Evolutionary conservation across 1,284 basidiomycete species (phyloP).

Genomic region (Ustilago lituana): DNA sequence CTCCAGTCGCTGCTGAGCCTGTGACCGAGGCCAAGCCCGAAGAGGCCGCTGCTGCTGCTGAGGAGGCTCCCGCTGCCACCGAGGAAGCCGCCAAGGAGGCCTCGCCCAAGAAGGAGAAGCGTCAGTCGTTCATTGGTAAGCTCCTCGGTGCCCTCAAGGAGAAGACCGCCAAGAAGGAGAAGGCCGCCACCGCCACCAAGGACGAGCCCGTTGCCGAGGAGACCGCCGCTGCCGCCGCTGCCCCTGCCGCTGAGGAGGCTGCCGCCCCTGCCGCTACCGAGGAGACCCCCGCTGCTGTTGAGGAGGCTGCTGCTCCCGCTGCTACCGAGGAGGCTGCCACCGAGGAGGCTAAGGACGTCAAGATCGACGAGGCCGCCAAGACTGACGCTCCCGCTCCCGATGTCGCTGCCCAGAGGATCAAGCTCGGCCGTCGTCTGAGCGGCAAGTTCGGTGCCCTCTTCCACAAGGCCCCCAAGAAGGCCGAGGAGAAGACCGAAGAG

Average conservation of each 20-base stretch:
- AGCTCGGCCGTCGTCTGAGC: slow-evolving; percentile 57
- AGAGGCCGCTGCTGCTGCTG: slow-evolving; percentile 33
- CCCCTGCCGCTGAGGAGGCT: slow-evolving; percentile 29
- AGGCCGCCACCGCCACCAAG: slow-evolving; percentile 30
- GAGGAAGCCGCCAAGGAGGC: slow-evolving; percentile 48
- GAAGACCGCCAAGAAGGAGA: slow-evolving; percentile 53
- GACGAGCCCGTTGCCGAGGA: slow-evolving; percentile 44
- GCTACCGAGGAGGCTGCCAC: slow-evolving; percentile 29
- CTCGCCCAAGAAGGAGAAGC: slow-evolving; percentile 63
- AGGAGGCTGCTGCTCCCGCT: slow-evolving; percentile 30
- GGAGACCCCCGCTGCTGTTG: slow-evolving; percentile 21
- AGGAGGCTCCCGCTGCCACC: slow-evolving; percentile 13
- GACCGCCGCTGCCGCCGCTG: slow-evolving; percentile 29
- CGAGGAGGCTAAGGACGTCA: slow-evolving; percentile 50
- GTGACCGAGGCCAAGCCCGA: slow-evolving; percentile 15
- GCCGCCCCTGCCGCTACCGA: slow-evolving; percentile 22
- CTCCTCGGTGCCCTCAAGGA: slow-evolving; percentile 54
- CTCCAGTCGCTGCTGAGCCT: slow-evolving; percentile 14
- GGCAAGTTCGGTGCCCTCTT: slow-evolving; percentile 58
- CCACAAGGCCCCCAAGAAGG: slow-evolving; percentile 54
- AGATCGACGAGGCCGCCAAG: slow-evolving; percentile 59
- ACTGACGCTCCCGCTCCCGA: slow-evolving; percentile 47
- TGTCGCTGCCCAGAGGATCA: slow-evolving; percentile 53
- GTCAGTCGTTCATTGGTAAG: slow-evolving; percentile 52
- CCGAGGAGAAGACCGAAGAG: slow-evolving; percentile 41